phyloP scores from a whole-genome alignment of 2,329 filamentous ascomycete genomes.

The Fusarium acutatum region DNA sequence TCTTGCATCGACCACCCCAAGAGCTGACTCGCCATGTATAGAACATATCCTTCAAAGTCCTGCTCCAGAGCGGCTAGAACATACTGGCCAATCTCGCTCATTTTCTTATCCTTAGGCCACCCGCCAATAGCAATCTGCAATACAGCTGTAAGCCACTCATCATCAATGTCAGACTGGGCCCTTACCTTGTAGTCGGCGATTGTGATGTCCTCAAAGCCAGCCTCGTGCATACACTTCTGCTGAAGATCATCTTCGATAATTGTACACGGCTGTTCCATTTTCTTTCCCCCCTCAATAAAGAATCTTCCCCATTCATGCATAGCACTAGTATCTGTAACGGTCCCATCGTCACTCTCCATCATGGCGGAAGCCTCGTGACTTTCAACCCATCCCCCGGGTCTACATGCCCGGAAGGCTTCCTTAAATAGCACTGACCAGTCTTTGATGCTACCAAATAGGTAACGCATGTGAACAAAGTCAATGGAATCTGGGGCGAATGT shows the following conservation, averaged over 20 bases:
- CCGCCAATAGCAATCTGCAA: background rate
- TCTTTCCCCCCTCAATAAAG: conserved; percentile 39
- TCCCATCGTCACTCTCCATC: conserved; percentile 42
- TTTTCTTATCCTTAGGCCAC: background rate
- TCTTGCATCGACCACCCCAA: background rate
- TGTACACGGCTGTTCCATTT: background rate
- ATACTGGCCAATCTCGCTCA: background rate
- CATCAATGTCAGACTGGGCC: no score
- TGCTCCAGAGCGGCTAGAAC: background rate
- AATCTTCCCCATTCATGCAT: conserved; percentile 38
- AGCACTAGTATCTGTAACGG: conserved; percentile 36
- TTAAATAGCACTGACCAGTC: conserved; percentile 64
- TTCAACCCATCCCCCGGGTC: conserved; percentile 60
- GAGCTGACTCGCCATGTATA: conserved; percentile 1
- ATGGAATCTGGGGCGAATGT: conserved; percentile 49
- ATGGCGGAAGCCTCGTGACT: conserved; percentile 39
- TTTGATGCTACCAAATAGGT: conserved; percentile 62
- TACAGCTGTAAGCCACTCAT: rapidly evolving
- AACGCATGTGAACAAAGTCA: conserved; percentile 68
- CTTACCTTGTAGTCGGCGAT: background rate
- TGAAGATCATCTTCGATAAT: conserved; percentile 1
- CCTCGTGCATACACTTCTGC: background rate
- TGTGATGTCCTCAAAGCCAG: background rate
- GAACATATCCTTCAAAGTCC: background rate
- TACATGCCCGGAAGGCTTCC: conserved; percentile 59